Evolutionary conservation across 73 alveolate genomes (phyloP), one percentile per base, ranked within the genome.

Genomic region (Blepharisma japonicum): DNA sequence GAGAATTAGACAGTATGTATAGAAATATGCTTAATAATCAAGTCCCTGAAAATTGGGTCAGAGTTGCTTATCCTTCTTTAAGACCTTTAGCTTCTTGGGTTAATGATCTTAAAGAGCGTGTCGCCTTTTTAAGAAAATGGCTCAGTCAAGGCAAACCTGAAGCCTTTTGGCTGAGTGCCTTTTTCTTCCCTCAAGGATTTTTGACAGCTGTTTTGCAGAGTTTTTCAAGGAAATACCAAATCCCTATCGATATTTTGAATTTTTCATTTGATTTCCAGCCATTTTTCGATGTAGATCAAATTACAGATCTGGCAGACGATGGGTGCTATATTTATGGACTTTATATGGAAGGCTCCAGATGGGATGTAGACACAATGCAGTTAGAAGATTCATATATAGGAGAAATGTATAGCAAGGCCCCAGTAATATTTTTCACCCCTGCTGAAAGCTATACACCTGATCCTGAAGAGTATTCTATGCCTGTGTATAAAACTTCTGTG

Each of bases 181-280:
- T 98, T 79, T 98, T 97, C 94, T 97, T 94, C 95, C 99, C 99
- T 0, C 99, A 95, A 83, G 99, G 98, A n/a, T 97, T 98, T 91
- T 85, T 97, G 71, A 98, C 99, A 6, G 98, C 99, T 53, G 91
- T 96, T 68, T 89, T 96, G 32, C 97, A 98, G 89, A 94, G 93
- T 50, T 86, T 95, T 88, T 95, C 99, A 38, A 90, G 99, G 68
- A 93, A 86, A 77, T 86, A 94, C 74, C 56, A 90, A 81, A 95
- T 94, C 46, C 98, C 99, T 25, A 97, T 98, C 66, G 99, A 98
- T 94, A 95, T 89, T 78, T 89, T 96, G 71, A 85, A 85, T 6
- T 96, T 97, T 79, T 90, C 88, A 48, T 92, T 93, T 86, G 81
- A 93, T 45, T 92, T 90, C 70, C 80, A 79, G 86, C 79, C 94